Percentiles rank a stretch among this genome's conserved stretches.
These are phyloP conservation scores for Vararia minispora DNA, from an alignment of 768 basidiomycete species.

Conservation along the genomic window DNA sequence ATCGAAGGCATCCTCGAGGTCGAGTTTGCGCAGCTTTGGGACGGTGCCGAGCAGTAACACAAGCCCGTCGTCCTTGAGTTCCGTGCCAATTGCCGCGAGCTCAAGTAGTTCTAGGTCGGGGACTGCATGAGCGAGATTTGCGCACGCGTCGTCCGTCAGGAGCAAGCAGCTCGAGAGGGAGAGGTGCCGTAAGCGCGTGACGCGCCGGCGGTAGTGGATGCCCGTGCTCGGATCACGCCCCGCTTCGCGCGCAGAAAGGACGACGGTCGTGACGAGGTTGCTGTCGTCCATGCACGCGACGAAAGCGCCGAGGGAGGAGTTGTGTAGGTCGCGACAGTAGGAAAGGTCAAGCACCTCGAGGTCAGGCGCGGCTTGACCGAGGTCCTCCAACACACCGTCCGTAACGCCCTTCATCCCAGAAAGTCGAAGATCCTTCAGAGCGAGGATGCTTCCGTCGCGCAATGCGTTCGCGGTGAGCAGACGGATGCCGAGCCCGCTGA, in stretches of 20 bases:
- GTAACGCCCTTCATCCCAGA: constrained; percentile 54
- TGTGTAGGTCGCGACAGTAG: constrained; percentile 59
- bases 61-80: constrained; percentile 65
- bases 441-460: constrained; percentile 35
- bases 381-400: constrained; percentile 48
- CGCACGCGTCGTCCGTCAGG: constrained; percentile 67
- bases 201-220: constrained; percentile 40
- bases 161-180: constrained; percentile 58
- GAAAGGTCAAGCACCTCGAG: constrained; percentile 77
- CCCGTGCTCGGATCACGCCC: constrained; percentile 47
- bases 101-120: constrained; percentile 72
- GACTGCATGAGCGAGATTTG: constrained; percentile 56
- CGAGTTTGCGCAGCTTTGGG: constrained; percentile 61
- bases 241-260: constrained; percentile 50
- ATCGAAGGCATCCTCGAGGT: constrained; percentile 74
- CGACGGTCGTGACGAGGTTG: constrained; percentile 30
- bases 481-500: constrained; percentile 55
- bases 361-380: constrained; percentile 59
- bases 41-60: constrained; percentile 58
- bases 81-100: constrained; percentile 60
- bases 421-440: constrained; percentile 51
- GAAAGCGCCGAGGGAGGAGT: constrained; percentile 66
- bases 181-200: constrained; percentile 65
- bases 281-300: constrained; percentile 40
- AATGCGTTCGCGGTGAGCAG: constrained; percentile 33